phyloP scores from a whole-genome alignment of 495 filamentous ascomycete species.

The Aspergillus ostianus region DNA sequence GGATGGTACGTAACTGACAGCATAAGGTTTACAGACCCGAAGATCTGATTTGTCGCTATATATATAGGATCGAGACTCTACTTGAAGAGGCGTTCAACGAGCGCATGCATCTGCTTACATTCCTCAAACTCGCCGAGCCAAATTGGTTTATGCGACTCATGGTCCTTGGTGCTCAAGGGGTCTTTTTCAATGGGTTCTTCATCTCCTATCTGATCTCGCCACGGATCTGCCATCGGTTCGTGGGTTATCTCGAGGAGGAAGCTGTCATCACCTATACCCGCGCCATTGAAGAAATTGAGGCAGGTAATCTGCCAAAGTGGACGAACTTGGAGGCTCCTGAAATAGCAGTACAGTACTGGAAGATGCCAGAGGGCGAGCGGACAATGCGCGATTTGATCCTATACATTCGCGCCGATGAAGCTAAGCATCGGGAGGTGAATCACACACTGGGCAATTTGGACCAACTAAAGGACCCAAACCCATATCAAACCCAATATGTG shows the following conservation, averaged over 20 bases:
- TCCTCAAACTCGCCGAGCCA: slow-evolving; percentile 88
- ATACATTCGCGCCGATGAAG: slow-evolving; percentile 91
- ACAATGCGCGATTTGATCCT: slow-evolving; percentile 83
- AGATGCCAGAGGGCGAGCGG: slow-evolving; percentile 80
- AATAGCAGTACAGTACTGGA: slow-evolving; percentile 87
- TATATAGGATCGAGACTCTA: slow-evolving; percentile 88
- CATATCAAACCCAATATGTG: slow-evolving; percentile 76
- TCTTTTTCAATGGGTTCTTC: slow-evolving; percentile 96
- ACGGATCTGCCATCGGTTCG: slow-evolving; percentile 89
- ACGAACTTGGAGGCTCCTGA: slow-evolving; percentile 76
- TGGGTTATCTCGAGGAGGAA: slow-evolving; percentile 96
- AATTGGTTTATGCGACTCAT: slow-evolving; percentile 84
- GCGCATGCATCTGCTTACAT: slow-evolving; percentile 92
- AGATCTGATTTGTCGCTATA: no score
- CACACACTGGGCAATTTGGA: slow-evolving; percentile 87
- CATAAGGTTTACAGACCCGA: no score
- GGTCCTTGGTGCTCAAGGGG: slow-evolving; percentile 80
- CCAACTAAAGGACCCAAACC: slow-evolving; percentile 83
- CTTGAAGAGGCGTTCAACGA: slow-evolving; percentile 96
- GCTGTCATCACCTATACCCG: slow-evolving; percentile 94
- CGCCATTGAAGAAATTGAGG: slow-evolving; percentile 80
- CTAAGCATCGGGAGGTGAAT: slow-evolving; percentile 94
- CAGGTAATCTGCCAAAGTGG: slow-evolving; percentile 81
- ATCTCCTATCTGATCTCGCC: slow-evolving; percentile 85
- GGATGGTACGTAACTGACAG: slow-evolving; percentile 73